Base-by-base conservation (phyloP, 2,329 filamentous ascomycete genomes). In the Cladosporium sp. region DNA sequence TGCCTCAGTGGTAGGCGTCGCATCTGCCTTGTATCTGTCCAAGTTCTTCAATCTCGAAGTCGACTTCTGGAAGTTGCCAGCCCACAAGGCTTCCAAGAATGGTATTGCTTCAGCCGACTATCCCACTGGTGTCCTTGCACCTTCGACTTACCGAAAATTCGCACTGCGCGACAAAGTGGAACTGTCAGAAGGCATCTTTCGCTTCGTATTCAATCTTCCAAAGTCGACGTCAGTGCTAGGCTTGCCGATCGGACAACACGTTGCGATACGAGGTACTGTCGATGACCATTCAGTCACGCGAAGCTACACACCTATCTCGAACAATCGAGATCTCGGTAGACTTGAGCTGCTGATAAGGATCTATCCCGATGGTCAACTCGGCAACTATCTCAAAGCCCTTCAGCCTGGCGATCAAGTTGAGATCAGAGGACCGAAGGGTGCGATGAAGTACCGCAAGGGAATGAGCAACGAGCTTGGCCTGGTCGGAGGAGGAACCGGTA, bases 371-470 rank as follows among this genome's bases (percentile, higher is more conserved):
- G 85, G 85, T 31, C 73, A 78, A 40, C 40, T 73, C 14, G 80
- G 78, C 1, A 75, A 77, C 16, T 84, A 86, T 70, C 79, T 87
- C 1, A 73, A 77, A 50, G 28, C 10, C n/a, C 77, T 87, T 2
- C 64, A 80, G 0, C 66, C 83, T 8, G 84, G 84, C 16, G 82
- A 86, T 62, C 75, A 79, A 44, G 70, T 86, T 3, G 75, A 80
- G 3, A 81, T 87, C 71, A 80, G 85, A 16, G 85, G 85, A 0
- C 85, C 85, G 44, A 86, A 85, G 72, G 85, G 85, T 11, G 80
- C 83, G 1, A 86, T 87, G 83, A 78, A 78, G 11, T 86, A 87
- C 71, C 72, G 72, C 18, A 78, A 77, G 23, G 78, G 78, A 0
- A 74, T 81, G 0, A 78, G 76, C 58, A 79, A 77, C 68, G 74